These are phyloP conservation scores for Mycena polygramma DNA, from an alignment of 768 basidiomycete genomes.

Conservation along the genomic window DNA sequence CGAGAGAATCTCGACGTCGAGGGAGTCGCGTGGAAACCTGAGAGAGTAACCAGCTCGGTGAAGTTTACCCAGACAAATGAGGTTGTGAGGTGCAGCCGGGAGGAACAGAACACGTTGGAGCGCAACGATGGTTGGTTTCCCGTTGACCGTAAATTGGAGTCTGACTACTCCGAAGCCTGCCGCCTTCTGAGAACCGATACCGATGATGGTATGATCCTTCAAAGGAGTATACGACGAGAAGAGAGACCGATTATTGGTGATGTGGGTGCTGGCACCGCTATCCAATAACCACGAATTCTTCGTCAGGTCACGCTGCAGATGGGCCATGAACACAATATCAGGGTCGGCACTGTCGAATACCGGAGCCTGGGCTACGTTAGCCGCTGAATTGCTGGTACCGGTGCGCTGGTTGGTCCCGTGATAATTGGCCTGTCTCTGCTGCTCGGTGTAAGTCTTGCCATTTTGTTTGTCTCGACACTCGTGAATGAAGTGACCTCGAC, in stretches of 20 bases:
- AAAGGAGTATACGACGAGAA: constrained; percentile 17
- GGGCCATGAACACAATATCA: constrained; percentile 20
- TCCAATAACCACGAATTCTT: constrained; percentile 26
- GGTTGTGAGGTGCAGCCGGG: constrained; percentile 19
- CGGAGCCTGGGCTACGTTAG: too few relatives aligned
- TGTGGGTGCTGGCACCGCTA: constrained; percentile 26
- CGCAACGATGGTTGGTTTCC: constrained; percentile 8
- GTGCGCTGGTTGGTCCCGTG: constrained; percentile 1
- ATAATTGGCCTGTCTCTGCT: constrained; percentile 22
- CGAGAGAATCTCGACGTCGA: too few relatives aligned
- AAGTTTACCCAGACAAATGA: constrained; percentile 27
- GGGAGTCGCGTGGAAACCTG: too few relatives aligned
- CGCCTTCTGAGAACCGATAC: constrained; percentile 21
- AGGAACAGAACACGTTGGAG: constrained; percentile 21
- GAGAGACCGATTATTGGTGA: constrained; percentile 22
- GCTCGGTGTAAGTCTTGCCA: constrained; percentile 15
- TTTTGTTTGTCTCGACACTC: constrained; percentile 26
- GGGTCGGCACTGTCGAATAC: neutral
- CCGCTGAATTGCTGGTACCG: too few relatives aligned
- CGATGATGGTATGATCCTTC: constrained; percentile 16
- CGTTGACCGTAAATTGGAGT: neutral
- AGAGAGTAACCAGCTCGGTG: constrained; percentile 13
- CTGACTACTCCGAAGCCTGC: constrained; percentile 11
- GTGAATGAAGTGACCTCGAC: constrained; percentile 7
- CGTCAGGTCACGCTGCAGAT: neutral